A percentile compares a stretch with the other conserved stretches of the same genome.
Conservation (phyloP, 2,329 filamentous ascomycete genomes). For the Westerdykella aurantiaca region DNA sequence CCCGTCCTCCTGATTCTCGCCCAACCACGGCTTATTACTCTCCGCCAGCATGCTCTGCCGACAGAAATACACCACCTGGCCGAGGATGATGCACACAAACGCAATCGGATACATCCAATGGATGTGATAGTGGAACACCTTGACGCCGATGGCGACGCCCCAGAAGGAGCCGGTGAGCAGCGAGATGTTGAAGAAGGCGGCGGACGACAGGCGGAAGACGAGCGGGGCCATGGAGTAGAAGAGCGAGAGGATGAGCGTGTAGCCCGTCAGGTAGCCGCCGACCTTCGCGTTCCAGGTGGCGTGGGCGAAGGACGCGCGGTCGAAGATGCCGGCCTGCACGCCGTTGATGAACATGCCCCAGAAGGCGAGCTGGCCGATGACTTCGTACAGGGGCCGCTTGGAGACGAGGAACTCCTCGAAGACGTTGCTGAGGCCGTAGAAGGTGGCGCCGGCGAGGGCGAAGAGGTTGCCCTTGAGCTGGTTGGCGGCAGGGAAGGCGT, state of each 20-base stretch:
- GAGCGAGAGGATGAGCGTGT: slow-evolving; percentile 72
- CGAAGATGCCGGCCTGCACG: slow-evolving; percentile 84
- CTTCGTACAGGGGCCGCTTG: slow-evolving; percentile 83
- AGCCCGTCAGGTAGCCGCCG: slow-evolving; percentile 80
- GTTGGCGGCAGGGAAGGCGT: slow-evolving; percentile 62
- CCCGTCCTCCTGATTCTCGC: slow-evolving; percentile 75
- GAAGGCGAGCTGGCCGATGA: slow-evolving; percentile 82
- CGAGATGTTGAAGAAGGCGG: slow-evolving; percentile 95
- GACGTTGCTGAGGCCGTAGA: slow-evolving; percentile 87
- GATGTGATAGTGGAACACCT: slow-evolving; percentile 72
- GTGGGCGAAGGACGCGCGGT: slow-evolving; percentile 61
- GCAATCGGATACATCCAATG: slow-evolving; percentile 94
- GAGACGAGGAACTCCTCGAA: slow-evolving; percentile 92
- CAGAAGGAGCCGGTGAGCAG: slow-evolving; percentile 94
- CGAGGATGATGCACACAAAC: slow-evolving; percentile 85
- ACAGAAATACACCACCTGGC: slow-evolving; percentile 81
- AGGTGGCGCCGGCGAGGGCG: slow-evolving; percentile 77
- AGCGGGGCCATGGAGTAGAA: slow-evolving; percentile 88
- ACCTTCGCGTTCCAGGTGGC: slow-evolving; percentile 48
- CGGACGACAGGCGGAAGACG: slow-evolving; percentile 80
- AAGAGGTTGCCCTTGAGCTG: slow-evolving; percentile 90
- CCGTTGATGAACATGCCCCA: slow-evolving; percentile 90
- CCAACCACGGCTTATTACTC: slow-evolving; percentile 91
- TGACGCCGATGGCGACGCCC: slow-evolving; percentile 87
- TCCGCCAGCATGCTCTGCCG: slow-evolving; percentile 78